A percentile compares a stretch with the other conserved stretches of the same genome.
These are phyloP conservation scores for Fereydounia khargensis DNA, from an alignment of 1,284 basidiomycete species.

Conservation along the genomic window DNA sequence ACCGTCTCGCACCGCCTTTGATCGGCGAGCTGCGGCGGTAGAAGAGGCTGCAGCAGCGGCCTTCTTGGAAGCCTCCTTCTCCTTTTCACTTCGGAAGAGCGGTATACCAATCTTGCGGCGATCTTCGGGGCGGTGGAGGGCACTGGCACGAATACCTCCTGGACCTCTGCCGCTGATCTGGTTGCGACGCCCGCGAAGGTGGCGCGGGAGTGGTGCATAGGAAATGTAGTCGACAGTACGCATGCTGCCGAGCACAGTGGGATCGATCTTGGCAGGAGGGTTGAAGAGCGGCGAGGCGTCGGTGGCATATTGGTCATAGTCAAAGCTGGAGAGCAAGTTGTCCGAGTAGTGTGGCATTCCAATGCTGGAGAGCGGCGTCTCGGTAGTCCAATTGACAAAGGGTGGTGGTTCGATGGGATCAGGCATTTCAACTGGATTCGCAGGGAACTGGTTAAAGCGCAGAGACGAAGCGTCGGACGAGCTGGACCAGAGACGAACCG, in stretches of 20 bases:
- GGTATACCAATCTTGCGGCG: conserved; percentile 59
- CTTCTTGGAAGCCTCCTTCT: conserved; percentile 52
- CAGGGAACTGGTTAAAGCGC: conserved; percentile 80
- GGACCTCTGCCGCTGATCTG: conserved; percentile 62
- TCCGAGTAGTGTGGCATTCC: conserved; percentile 84
- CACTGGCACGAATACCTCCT: conserved; percentile 27
- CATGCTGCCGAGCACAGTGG: conserved; percentile 72
- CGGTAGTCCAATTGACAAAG: conserved; percentile 72
- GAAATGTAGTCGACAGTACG: conserved; percentile 83
- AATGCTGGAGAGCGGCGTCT: conserved; percentile 83
- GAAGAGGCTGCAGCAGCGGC: conserved; percentile 42
- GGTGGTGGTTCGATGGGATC: conserved; percentile 71
- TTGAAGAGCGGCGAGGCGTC: conserved; percentile 61
- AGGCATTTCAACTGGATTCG: conserved; percentile 78
- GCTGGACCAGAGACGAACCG: conserved; percentile 78
- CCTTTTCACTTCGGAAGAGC: conserved; percentile 80
- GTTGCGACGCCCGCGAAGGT: conserved; percentile 78
- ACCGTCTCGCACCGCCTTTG: too few relatives aligned
- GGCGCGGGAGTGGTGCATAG: conserved; percentile 79
- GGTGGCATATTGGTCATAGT: conserved; percentile 39
- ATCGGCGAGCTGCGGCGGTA: conserved; percentile 3
- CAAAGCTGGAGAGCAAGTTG: conserved; percentile 75
- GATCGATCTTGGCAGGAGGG: conserved; percentile 73
- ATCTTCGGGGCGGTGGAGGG: conserved; percentile 38
- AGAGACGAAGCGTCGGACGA: conserved; percentile 60